Evolutionary conservation across 176 grass and related monocot genomes (phyloP).

Genomic region (Tillandsia fasciculata): DNA sequence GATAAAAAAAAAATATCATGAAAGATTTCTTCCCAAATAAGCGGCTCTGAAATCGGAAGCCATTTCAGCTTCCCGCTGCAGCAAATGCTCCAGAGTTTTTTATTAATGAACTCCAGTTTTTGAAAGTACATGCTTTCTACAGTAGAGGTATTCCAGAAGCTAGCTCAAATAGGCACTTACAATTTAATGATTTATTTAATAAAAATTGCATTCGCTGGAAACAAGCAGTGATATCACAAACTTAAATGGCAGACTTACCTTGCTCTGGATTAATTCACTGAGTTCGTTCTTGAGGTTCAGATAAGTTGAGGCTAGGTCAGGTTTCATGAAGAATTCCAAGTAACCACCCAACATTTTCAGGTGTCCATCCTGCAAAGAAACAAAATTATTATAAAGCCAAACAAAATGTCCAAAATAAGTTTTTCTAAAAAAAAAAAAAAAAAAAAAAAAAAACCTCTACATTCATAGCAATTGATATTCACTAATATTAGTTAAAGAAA

Average conservation of each 20-base stretch:
- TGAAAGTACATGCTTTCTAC: no score
- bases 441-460: background rate
- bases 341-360: slow-evolving; percentile 98
- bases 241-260: slow-evolving; percentile 36
- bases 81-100: no score
- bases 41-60: no score
- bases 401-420: no score
- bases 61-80: no score
- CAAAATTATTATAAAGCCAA: background rate
- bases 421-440: background rate
- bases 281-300: slow-evolving; percentile 75
- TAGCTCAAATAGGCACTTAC: no score
- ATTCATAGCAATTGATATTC: background rate
- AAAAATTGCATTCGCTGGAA: background rate
- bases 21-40: no score
- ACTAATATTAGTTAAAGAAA: background rate
- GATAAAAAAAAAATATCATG: no score
- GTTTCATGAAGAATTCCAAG: slow-evolving; percentile 95
- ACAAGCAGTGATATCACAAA: background rate
- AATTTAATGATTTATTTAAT: no score
- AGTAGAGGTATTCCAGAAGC: no score
- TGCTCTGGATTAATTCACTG: slow-evolving; percentile 64
- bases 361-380: slow-evolving; percentile 64
- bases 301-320: slow-evolving; percentile 74
- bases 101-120: no score